Evolutionary conservation across 768 basidiomycete species (phyloP), one percentile per base, ranked within the genome.

Genomic region (Asterophora parasitica): DNA sequence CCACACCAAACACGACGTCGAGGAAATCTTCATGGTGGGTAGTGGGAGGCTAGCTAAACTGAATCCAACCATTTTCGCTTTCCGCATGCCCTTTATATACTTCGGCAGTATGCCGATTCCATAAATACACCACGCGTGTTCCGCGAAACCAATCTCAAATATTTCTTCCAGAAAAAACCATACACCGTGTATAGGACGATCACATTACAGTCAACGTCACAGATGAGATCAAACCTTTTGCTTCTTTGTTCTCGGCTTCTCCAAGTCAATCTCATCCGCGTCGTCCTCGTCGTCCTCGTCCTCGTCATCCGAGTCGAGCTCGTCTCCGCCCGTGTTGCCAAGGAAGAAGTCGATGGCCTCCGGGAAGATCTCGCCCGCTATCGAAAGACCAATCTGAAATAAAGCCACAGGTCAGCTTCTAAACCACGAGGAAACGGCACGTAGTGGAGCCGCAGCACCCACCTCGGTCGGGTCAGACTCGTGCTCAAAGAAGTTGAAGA

Each of bases 401-500:
- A 45, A 40, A 28, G 49, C 8, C 30, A 37, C 39, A 15, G 32
- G 33, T 41, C 10, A 42, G 40, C 30, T 9, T 17, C 16, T 9
- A 47, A 43, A 42, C 16, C 48, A 66, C 79, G 70, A 61, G 9
- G 27, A 37, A 17, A 31, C 17, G 7, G 39, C 42, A 1, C 46
- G 36, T 9, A 33, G 45, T 47, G 30, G 31, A 47, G 12, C 47
- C 44, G 30, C 23, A 47, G 12, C 47, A 47, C 55, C 42, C 34
- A 89, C 89, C 54, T 89, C 85, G 51, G 73, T 77, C 11, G 78
- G 75, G 60, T 91, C 89, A 32, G 69, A 60, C 9, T 74, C 72
- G 51, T 74, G 60, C 65, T 87, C 89, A 52, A 92, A 91, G 61
- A 86, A 85, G 70, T 91, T 90, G 77, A 92, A 92, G 73, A 92